Conservation (phyloP, 257 asterid genomes). For the Marsdenia floribunda region DNA sequence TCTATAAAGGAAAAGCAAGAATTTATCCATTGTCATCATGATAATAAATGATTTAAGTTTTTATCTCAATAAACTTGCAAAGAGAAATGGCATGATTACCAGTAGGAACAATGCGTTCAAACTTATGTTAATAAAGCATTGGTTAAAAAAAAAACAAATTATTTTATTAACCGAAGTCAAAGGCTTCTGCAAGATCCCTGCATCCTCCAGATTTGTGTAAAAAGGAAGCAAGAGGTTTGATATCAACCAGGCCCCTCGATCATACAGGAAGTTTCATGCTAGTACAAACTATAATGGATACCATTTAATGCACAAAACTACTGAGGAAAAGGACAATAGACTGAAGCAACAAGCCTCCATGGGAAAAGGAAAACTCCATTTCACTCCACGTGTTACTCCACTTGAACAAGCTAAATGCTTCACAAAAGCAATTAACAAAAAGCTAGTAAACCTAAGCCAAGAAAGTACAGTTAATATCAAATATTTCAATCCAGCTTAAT, state of each 20-base stretch:
- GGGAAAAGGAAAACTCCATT: neutral
- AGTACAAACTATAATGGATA: neutral
- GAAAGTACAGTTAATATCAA: neutral
- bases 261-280: neutral
- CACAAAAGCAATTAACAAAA: neutral
- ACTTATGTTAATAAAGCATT: neutral
- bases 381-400: neutral
- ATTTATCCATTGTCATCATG: neutral
- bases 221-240: neutral
- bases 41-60: neutral
- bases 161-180: neutral
- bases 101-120: neutral
- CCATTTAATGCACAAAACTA: neutral
- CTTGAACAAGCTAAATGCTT: neutral
- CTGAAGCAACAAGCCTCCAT: neutral
- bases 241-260: neutral
- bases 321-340: neutral
- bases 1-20: neutral
- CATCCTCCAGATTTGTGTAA: neutral
- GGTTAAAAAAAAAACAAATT: too few relatives aligned
- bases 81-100: neutral
- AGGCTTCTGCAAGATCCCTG: neutral
- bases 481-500: neutral
- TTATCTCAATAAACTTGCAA: neutral
- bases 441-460: neutral